Evolutionary conservation across 2,329 filamentous ascomycete genomes (phyloP), one percentile per base, ranked within the genome.

Genomic region (Mollisiaceae sp.): DNA sequence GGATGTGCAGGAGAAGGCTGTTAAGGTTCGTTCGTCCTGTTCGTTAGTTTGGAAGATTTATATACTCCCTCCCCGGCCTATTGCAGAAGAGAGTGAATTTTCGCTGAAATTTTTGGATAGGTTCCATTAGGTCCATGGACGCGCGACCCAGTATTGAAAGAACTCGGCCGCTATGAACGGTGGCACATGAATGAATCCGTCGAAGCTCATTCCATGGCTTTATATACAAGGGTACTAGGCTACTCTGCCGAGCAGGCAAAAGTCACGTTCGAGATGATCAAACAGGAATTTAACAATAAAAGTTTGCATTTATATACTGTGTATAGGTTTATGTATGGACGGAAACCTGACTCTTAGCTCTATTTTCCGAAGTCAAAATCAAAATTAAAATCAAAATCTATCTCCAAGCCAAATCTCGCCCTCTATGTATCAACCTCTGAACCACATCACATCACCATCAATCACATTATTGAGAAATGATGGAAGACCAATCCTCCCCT

Each of bases 121-220:
- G 62, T 67, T 43, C 80, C 81, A 0, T 72, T 82, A 32, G 79
- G 79, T 6, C 75, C 77, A 6, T 82, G 80, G 80, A 74, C 75
- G 43, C 73, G 67, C 8, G 77, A 80, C 63, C 66, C 67, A 27
- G 71, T 70, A 52, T 61, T 79, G 38, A 80, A 80, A 67, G 76
- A 79, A 64, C 74, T 80, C 47, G 79, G 80, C 11, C 54, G 62
- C 12, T 69, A 63, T 54, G 62, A 65, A 55, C 65, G 64, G 22
- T 61, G 47, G n/a, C 62, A 67, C 20, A 64, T 66, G 62, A 61
- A 65, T 38, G 65, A 69, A 6, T 60, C 47, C 39, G 61, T 67
- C 4, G 67, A 69, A 47, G 60, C 69, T 4, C 52, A 63, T 8
- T 65, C 61, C 20, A 64, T 67, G 54, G 67, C 65, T 15, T 54